Conservation (phyloP, 2,329 filamentous ascomycete species). For the Tolypocladium sp. region DNA sequence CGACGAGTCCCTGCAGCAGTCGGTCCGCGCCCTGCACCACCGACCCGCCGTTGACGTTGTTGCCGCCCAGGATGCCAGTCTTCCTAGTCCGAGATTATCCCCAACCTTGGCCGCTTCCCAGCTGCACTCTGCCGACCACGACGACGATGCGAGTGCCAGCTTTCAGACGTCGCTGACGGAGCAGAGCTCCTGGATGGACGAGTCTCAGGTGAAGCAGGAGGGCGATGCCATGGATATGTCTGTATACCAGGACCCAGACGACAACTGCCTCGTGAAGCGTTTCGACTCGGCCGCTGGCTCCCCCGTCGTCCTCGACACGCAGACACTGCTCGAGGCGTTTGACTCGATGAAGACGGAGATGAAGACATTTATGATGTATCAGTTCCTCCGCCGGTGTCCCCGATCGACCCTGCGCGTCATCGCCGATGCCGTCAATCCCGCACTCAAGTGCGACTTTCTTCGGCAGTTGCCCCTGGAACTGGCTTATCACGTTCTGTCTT, state of each 20-base stretch:
- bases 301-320: conserved; percentile 63
- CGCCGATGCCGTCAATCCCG: conserved; percentile 84
- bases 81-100: conserved; percentile 90
- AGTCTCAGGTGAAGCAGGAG: conserved; percentile 28
- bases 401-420: conserved; percentile 84
- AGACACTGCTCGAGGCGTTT: conserved; percentile 78
- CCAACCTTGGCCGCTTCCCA: conserved; percentile 73
- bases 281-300: neutral
- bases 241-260: conserved; percentile 8
- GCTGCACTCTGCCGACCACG: conserved; percentile 36
- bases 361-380: conserved; percentile 95
- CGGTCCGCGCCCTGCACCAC: conserved; percentile 35
- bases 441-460: conserved; percentile 89
- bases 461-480: conserved; percentile 77
- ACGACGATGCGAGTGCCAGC: conserved; percentile 25
- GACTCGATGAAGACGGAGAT: conserved; percentile 84
- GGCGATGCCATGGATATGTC: conserved; percentile 10
- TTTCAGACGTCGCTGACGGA: conserved; percentile 21
- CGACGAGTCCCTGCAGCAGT: conserved; percentile 37
- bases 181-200: conserved; percentile 25
- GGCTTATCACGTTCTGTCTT: conserved; percentile 77
- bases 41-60: conserved; percentile 56
- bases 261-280: conserved; percentile 5
- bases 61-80: conserved; percentile 75
- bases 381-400: conserved; percentile 79